A percentile compares a stretch with the other conserved stretches of the same genome.
phyloP scores from a whole-genome alignment of 352 stramenopile species.

The Globisporangium middletonii region DNA sequence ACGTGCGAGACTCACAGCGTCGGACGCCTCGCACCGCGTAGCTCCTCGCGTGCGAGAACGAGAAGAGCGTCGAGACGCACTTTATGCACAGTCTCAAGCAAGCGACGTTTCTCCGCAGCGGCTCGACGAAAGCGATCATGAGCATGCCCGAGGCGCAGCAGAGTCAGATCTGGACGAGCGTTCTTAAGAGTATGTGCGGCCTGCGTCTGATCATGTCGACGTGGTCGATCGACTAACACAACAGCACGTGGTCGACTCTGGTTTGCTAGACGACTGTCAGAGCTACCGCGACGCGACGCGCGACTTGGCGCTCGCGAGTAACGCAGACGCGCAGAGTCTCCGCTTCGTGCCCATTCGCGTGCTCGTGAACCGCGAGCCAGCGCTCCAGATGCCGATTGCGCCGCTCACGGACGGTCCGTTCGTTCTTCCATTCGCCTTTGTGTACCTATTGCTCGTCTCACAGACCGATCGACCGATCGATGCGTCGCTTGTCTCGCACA shows the following conservation, averaged over 20 bases:
- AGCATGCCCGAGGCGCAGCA: constrained; percentile 71
- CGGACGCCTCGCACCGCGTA: constrained; percentile 6
- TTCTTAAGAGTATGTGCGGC: constrained; percentile 34
- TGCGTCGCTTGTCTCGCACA: not conserved
- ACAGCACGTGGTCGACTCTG: no score
- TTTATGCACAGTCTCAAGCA: constrained; percentile 88
- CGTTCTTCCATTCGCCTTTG: not conserved
- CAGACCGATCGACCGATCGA: not conserved
- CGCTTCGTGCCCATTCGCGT: constrained; percentile 60
- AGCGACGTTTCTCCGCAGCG: constrained; percentile 60
- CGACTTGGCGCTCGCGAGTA: constrained; percentile 33
- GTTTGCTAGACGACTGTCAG: constrained; percentile 33
- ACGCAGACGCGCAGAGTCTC: constrained; percentile 22
- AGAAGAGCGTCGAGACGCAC: constrained; percentile 67
- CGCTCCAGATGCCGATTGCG: constrained; percentile 71
- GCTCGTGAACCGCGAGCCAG: constrained; percentile 41
- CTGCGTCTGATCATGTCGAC: not conserved
- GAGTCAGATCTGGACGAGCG: constrained; percentile 73
- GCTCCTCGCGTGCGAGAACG: constrained; percentile 69
- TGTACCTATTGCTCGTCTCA: not conserved
- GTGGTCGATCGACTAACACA: not conserved
- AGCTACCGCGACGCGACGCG: constrained; percentile 47
- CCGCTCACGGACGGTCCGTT: constrained; percentile 31
- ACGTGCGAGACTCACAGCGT: no score
- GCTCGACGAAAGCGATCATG: constrained; percentile 81